phyloP scores from a whole-genome alignment of 106 monocot species.

The Cymbidium sinense region DNA sequence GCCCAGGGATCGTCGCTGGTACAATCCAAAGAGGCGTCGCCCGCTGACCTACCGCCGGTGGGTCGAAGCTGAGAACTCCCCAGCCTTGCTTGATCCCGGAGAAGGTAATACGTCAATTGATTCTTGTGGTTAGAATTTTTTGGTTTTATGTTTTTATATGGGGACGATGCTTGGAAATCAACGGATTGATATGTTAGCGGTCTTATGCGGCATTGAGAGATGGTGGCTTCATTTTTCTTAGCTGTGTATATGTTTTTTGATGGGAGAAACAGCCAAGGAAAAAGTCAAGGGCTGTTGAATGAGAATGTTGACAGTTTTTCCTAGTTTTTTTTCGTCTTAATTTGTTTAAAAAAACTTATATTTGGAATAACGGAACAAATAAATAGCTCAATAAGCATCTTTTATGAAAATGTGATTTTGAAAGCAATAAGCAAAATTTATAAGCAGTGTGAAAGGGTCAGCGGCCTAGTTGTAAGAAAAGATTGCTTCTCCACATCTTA shows the following conservation, averaged over 20 bases:
- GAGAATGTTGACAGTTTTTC: background rate
- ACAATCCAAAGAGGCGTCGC: slow-evolving; percentile 16
- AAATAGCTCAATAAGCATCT: too few relatives aligned
- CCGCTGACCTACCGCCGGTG: slow-evolving; percentile 19
- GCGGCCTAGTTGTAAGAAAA: too few relatives aligned
- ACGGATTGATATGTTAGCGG: background rate
- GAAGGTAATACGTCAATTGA: background rate
- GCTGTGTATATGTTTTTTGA: background rate
- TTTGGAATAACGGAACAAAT: too few relatives aligned
- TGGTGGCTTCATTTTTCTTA: background rate
- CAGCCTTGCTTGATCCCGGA: background rate
- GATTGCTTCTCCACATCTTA: too few relatives aligned
- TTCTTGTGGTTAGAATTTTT: background rate
- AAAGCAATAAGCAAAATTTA: too few relatives aligned
- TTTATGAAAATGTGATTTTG: too few relatives aligned
- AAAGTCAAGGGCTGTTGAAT: background rate
- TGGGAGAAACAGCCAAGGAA: background rate
- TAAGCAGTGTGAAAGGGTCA: background rate
- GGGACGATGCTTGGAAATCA: background rate
- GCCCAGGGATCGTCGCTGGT: slow-evolving; percentile 21
- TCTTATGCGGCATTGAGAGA: background rate
- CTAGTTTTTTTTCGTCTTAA: too few relatives aligned
- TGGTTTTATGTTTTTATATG: background rate
- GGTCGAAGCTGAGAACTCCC: slow-evolving; percentile 20
- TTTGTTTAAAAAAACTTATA: too few relatives aligned